These are phyloP conservation scores for Leishmania turanica DNA, from an alignment of 208 protist genomes.

Conservation along the genomic window DNA sequence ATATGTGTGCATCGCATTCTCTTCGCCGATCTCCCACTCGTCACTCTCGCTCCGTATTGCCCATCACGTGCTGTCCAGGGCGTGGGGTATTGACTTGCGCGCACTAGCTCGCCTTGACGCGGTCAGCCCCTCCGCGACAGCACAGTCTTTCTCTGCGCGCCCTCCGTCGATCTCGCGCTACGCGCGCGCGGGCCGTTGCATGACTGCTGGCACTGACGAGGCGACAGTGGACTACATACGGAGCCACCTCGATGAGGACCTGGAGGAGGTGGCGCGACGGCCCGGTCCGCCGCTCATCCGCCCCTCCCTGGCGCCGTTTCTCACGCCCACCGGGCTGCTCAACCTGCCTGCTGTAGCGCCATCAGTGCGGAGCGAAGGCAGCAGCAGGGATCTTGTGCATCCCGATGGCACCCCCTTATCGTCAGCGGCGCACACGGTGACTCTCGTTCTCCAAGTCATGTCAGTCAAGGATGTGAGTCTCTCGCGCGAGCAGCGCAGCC, in stretches of 20 bases:
- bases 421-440: slow-evolving; percentile 3
- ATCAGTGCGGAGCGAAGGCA: not conserved
- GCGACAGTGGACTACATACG: slow-evolving; percentile 38
- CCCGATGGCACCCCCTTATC: not conserved
- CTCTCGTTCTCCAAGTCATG: slow-evolving; percentile 61
- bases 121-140: not conserved
- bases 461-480: slow-evolving; percentile 62
- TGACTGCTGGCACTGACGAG: slow-evolving; percentile 17
- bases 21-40: not conserved
- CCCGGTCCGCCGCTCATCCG: slow-evolving; percentile 15
- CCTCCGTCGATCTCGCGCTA: not conserved
- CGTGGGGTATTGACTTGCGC: not conserved
- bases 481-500: slow-evolving; percentile 49
- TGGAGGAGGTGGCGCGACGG: slow-evolving; percentile 45
- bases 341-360: not conserved
- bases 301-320: slow-evolving; percentile 24
- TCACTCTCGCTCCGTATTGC: not conserved
- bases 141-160: not conserved
- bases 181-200: not conserved
- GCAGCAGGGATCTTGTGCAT: not conserved
- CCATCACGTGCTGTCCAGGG: not conserved
- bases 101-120: not conserved
- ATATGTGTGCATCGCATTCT: not conserved
- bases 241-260: slow-evolving; percentile 48
- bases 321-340: slow-evolving; percentile 15